phyloP scores from a whole-genome alignment of 257 asterid genomes.

The Misopates orontium region DNA sequence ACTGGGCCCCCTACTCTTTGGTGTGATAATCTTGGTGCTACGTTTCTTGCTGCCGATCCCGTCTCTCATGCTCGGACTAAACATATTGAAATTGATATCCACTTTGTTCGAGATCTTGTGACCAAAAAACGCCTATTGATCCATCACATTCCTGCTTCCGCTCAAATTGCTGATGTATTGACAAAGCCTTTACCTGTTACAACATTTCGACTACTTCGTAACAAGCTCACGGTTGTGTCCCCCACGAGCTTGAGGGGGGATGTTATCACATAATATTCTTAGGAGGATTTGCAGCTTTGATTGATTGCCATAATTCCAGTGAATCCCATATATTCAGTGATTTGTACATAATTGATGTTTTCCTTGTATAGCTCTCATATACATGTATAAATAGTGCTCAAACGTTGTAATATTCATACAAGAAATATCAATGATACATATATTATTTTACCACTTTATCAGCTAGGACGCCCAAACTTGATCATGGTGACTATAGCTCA shows the following conservation, averaged over 20 bases:
- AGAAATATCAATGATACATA: too few species aligned
- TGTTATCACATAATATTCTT: background rate
- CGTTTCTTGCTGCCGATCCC: background rate
- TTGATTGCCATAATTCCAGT: too few species aligned
- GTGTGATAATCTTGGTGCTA: background rate
- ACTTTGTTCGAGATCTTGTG: background rate
- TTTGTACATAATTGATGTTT: too few species aligned
- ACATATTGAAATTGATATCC: background rate
- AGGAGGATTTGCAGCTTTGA: too few species aligned
- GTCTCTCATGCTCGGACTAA: background rate
- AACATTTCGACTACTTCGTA: background rate
- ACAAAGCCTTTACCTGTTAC: background rate
- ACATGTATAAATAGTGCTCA: too few species aligned
- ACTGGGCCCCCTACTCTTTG: background rate
- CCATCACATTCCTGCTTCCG: background rate
- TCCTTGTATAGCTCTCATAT: too few species aligned
- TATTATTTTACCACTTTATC: too few species aligned
- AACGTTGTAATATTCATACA: too few species aligned
- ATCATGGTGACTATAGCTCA: too few species aligned
- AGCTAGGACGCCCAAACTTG: too few species aligned
- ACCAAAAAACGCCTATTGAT: background rate
- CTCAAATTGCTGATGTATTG: background rate
- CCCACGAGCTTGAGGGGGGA: slow-evolving; percentile 1
- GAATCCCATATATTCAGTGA: too few species aligned
- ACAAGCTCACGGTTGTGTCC: background rate